Conservation (phyloP, 2,329 filamentous ascomycete genomes). For the Colletotrichum sp. region DNA sequence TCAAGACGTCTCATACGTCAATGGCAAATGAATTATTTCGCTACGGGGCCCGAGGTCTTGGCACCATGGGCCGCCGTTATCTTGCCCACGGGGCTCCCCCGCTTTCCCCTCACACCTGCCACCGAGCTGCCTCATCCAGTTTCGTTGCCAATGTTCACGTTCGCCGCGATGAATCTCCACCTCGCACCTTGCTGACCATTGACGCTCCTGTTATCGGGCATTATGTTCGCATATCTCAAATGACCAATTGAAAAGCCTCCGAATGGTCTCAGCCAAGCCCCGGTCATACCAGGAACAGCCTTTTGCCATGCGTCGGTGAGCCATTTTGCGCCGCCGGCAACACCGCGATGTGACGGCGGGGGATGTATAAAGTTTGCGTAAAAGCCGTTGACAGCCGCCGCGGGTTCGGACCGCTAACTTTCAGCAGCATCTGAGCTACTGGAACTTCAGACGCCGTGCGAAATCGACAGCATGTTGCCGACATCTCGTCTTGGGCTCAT, state of each 20-base stretch:
- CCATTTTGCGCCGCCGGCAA: background rate
- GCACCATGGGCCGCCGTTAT: conserved; percentile 10
- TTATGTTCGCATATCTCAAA: background rate
- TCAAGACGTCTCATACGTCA: conserved; percentile 8
- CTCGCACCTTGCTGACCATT: background rate
- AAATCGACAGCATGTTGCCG: background rate
- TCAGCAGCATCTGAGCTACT: background rate
- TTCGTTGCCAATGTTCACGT: conserved; percentile 23
- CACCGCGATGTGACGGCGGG: background rate
- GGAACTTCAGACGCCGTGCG: background rate
- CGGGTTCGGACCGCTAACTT: background rate
- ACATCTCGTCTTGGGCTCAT: conserved; percentile 6
- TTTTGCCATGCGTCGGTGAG: background rate
- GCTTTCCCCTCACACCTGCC: conserved; percentile 19
- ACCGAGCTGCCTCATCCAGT: conserved; percentile 21
- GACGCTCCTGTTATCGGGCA: background rate
- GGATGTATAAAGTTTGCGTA: background rate
- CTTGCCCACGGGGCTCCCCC: conserved; percentile 6
- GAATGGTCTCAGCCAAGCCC: conserved; percentile 17
- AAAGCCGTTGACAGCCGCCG: background rate
- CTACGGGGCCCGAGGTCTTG: conserved; percentile 1
- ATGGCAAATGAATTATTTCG: background rate
- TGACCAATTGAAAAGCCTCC: background rate
- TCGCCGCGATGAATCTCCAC: background rate
- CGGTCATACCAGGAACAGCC: background rate